Conservation (phyloP, 371 early-diverging fungal genomes). For the Apophysomyces trapeziformis region DNA sequence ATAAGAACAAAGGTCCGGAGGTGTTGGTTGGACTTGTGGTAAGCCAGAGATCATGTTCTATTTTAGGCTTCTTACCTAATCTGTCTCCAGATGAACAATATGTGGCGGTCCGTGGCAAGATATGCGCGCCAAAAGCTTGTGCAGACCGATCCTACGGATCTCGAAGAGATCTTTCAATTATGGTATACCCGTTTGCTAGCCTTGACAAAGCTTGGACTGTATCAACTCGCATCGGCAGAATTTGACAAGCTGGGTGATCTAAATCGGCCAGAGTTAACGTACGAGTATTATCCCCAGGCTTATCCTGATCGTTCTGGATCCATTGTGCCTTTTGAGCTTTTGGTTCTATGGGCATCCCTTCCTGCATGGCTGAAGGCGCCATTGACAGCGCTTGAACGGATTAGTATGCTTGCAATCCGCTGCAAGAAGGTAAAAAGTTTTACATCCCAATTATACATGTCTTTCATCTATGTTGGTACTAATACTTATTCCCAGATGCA, state of each 20-base stretch:
- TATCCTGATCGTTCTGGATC: slow-evolving; percentile 34
- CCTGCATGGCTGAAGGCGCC: slow-evolving; percentile 57
- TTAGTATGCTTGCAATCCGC: slow-evolving; percentile 53
- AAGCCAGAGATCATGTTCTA: slow-evolving; percentile 10
- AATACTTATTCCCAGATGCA: slow-evolving; percentile 16
- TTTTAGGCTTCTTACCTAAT: neutral
- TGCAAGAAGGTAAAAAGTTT: slow-evolving; percentile 52
- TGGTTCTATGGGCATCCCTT: slow-evolving; percentile 55
- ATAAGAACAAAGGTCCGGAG: slow-evolving; percentile 34
- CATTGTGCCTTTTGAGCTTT: slow-evolving; percentile 61
- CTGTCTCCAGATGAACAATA: slow-evolving; percentile 52
- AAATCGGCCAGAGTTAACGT: slow-evolving; percentile 48
- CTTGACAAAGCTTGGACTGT: slow-evolving; percentile 54
- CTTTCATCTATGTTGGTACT: neutral
- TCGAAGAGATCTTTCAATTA: slow-evolving; percentile 41
- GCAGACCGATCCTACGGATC: slow-evolving; percentile 41
- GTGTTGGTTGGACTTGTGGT: slow-evolving; percentile 42
- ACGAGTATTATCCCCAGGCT: slow-evolving; percentile 40
- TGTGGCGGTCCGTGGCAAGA: slow-evolving; percentile 63
- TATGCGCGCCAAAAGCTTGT: slow-evolving; percentile 59
- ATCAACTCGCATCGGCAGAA: slow-evolving; percentile 66
- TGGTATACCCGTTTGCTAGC: slow-evolving; percentile 64
- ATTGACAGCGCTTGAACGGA: slow-evolving; percentile 51
- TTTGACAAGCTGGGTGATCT: slow-evolving; percentile 64
- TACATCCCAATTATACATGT: neutral